Evolutionary conservation across 192 early-diverging fungal genomes (phyloP).

Genomic region (Podochytrium sp.): DNA sequence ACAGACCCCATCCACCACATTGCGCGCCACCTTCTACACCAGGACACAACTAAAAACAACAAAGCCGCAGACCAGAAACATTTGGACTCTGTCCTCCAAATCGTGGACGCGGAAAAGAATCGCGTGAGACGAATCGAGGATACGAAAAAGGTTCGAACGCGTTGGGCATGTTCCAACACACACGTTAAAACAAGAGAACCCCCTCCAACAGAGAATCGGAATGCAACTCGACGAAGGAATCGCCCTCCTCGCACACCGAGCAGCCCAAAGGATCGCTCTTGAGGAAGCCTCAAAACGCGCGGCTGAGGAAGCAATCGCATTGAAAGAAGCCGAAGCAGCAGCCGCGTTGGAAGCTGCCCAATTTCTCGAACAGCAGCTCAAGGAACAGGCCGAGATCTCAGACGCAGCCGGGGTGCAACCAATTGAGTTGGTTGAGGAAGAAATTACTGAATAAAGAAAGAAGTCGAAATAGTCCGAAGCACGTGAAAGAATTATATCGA

Average conservation of each 20-base stretch:
- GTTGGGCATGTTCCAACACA: background rate
- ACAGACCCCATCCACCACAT: slow-evolving; percentile 16
- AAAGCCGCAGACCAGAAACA: background rate
- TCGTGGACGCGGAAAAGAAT: background rate
- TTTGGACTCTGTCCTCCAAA: background rate
- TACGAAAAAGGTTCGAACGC: background rate
- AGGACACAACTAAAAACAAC: background rate
- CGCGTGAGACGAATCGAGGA: background rate
- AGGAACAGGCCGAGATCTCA: too few relatives aligned
- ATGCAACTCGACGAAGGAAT: slow-evolving; percentile 12
- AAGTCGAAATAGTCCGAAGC: too few relatives aligned
- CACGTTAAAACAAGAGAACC: background rate
- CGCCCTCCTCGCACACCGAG: background rate
- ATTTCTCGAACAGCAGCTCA: too few relatives aligned
- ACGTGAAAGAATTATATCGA: too few relatives aligned
- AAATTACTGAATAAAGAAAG: too few relatives aligned
- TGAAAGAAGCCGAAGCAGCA: background rate
- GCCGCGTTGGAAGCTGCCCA: slow-evolving; percentile 5
- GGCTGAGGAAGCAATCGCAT: background rate
- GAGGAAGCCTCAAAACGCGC: too few relatives aligned
- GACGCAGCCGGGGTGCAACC: too few relatives aligned
- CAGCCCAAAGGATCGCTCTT: background rate
- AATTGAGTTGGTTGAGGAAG: too few relatives aligned
- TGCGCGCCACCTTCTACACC: slow-evolving; percentile 13
- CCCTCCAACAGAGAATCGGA: slow-evolving; percentile 1